phyloP scores from a whole-genome alignment of 139 green algal species.

The Pseudopediastrum boryanum region DNA sequence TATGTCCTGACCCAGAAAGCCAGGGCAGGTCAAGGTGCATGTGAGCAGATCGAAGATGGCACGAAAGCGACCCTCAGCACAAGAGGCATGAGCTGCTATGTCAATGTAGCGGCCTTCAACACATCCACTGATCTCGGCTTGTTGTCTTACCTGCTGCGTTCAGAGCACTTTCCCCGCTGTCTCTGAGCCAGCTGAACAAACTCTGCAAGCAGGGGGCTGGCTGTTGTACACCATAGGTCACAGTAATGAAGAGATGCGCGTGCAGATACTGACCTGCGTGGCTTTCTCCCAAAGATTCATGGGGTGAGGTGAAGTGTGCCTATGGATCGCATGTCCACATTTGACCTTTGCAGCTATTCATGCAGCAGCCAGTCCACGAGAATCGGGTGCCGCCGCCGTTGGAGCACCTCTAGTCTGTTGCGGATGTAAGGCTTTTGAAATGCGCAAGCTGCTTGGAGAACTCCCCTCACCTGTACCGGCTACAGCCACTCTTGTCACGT shows the following conservation, averaged over 20 bases:
- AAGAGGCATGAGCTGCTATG: not conserved
- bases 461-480: too few species aligned
- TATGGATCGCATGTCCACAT: too few species aligned
- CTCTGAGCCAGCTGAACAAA: slow-evolving; percentile 7
- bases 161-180: not conserved
- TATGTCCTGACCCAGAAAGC: too few species aligned
- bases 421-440: too few species aligned
- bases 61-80: not conserved
- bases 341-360: too few species aligned
- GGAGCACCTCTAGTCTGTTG: too few species aligned
- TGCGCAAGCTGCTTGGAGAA: too few species aligned
- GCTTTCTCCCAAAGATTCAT: not conserved
- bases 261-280: not conserved
- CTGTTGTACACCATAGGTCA: not conserved
- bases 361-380: not conserved
- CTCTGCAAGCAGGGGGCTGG: not conserved
- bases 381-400: too few species aligned
- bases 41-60: not conserved
- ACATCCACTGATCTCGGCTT: not conserved
- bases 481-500: too few species aligned
- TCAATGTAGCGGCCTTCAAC: not conserved
- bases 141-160: not conserved
- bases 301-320: too few species aligned
- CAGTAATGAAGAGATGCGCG: not conserved
- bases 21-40: not conserved